Evolutionary conservation across 257 asterid species (phyloP), one percentile per base, ranked within the genome.

Genomic region (Solanum chilense): DNA sequence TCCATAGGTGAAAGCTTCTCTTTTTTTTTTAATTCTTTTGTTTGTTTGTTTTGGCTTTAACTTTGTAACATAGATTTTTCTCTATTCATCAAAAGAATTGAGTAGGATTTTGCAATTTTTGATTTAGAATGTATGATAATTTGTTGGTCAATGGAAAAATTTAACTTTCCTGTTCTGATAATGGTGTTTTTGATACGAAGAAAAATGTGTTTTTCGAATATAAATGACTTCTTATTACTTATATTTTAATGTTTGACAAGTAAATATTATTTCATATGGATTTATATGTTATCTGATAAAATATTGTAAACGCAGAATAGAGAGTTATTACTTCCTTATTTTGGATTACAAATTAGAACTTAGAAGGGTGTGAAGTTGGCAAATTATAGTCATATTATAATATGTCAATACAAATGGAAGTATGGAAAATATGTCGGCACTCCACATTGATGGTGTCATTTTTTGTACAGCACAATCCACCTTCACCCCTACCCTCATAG

Each of bases 1-100:
- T 84, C 94, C 94, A 56, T 91, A 52, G 74, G 25, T 49, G 37
- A 69, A 35, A 18, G 68, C 41, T 15, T 77, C 11, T 56, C 13
- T 12, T 75, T 20, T 69, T 23, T n/a, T 14, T 77, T 44, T 44
- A 12, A 12, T 52, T 15, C 8, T 77, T 14, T 16, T 39, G 20
- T 52, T 52, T 52, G 62, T 52, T 6, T 52, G 18, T 52, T 52
- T 49, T 6, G 41, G 12, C 1, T 27, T 27, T 45, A 39, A 80
- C 44, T 80, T 47, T 80, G 44, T 80, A 80, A 47, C 3, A 80
- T 80, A 80, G 84, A 80, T 80, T 80, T 47, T 47, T n/a, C 21
- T 81, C 20, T 25, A 2, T 80, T 16, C 68, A 47, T 80, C 42
- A 47, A 45, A 45, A 16, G 84, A 80, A 80, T 80, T 27, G 27